Conservation (phyloP, 768 basidiomycete genomes). For the Suillus subluteus region DNA sequence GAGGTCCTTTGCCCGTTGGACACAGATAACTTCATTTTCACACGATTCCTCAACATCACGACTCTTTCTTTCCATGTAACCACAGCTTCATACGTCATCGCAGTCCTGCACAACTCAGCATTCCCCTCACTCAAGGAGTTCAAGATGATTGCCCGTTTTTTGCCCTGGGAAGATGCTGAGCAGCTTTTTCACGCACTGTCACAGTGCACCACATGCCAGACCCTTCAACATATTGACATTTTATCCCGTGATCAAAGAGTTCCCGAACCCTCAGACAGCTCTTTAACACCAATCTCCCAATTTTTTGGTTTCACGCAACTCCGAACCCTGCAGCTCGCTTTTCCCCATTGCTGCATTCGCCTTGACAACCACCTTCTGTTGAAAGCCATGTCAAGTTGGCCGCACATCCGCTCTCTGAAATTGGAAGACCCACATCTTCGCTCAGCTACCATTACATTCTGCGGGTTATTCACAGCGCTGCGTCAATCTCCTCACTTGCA, state of each 20-base stretch:
- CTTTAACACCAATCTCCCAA: neutral
- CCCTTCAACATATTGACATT: conserved; percentile 1
- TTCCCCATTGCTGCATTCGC: neutral
- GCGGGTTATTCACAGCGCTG: neutral
- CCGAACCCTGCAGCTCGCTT: neutral
- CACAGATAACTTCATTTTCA: neutral
- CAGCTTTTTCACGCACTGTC: neutral
- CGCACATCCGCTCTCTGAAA: neutral
- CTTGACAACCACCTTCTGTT: conserved; percentile 1
- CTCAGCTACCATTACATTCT: neutral
- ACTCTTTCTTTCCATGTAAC: conserved; percentile 4
- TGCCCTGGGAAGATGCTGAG: conserved; percentile 1
- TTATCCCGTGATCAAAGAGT: conserved; percentile 3
- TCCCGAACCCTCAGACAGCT: neutral
- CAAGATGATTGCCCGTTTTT: neutral
- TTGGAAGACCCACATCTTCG: neutral
- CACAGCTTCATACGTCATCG: neutral
- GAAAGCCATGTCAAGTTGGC: conserved; percentile 1
- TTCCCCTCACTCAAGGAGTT: conserved; percentile 2
- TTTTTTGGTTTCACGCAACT: neutral
- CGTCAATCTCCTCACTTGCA: conserved; percentile 1
- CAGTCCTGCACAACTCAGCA: neutral
- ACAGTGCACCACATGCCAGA: neutral
- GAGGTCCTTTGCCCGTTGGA: conserved; percentile 1
- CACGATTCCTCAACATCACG: conserved; percentile 2